Evolutionary conservation across 2,329 filamentous ascomycete species (phyloP), one percentile per base, ranked within the genome.

Genomic region (Monilinia laxa): DNA sequence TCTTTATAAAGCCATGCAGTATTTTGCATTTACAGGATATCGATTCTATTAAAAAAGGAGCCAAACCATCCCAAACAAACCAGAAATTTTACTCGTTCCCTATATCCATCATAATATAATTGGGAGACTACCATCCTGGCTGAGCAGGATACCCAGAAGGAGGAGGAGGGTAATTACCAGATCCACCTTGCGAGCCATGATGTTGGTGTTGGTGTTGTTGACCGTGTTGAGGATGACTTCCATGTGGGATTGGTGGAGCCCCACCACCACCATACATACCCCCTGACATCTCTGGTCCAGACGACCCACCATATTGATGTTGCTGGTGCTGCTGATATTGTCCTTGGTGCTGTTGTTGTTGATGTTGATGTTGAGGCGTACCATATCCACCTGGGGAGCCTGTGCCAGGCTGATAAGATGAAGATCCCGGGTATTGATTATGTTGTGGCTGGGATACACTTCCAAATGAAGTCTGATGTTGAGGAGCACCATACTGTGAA

Each of bases 401-500:
- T 55, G 31, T 28, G 40, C 56, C 64, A n/a, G 58, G 51, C 6
- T 62, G 64, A 60, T 71, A 68, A 49, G 54, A 58, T 60, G 66
- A 66, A 67, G 70, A 66, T 47, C 69, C 68, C 12, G 68, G 65
- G 59, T 68, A 69, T 51, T 71, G 70, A 38, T 70, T 66, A 14
- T 68, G 63, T 56, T 68, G 71, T 51, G 67, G 68, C 25, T 60
- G 65, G 4, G 58, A 53, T 53, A 51, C 59, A 28, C 62, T 53
- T 57, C 70, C 70, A 35, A 70, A 73, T 31, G 71, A 64, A 55
- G 68, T 58, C 60, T 73, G 72, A 55, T 73, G 71, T 58, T 72
- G 69, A 52, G 69, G 59, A 23, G 70, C 73, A 51, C 73, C 74
- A 56, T 74, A 75, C 4, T 70, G 68, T 53, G 73, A 65, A 47